Evolutionary conservation across 176 grass and related monocot genomes (phyloP), one percentile per base, ranked within the genome.

Genomic region (Oryza glumipatula): DNA sequence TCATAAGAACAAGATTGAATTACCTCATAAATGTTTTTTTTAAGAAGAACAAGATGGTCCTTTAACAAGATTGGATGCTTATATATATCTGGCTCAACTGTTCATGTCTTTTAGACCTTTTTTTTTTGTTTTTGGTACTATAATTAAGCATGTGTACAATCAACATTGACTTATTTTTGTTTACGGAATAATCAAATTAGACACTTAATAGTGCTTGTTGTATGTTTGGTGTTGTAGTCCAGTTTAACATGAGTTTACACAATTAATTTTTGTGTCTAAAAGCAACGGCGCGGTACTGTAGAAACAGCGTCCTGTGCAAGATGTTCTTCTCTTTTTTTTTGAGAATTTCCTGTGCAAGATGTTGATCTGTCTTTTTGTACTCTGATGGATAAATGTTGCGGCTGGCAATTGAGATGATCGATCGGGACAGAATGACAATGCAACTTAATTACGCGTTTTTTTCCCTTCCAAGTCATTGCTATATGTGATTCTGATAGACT

Each of bases 371-470:
- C 21, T 61, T 66, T 86, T 72, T 86, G 65, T 81, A 72, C 14
- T 77, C 73, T 67, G 72, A 41, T 51, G 6, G 78, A 65, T 89
- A 72, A 86, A 77, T 48, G 78, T 58, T 77, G 78, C 73, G 6
- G 47, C 72, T 72, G 19, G 52, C 60, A 72, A 48, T 76, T 81
- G 33, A 85, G 65, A 33, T 65, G 22, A 26, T 10, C 67, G 83
- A 89, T 24, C 0, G 44, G 0, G 77, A 89, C 26, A 23, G 38
- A 54, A 80, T 81, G 65, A 26, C 45, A 65, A 81, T 76, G 58
- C n/a, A 63, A 23, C 56, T 71, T 47, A 65, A 71, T 65, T 32
- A 49, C 67, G 38, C 65, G 49, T 70, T 87, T 32, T 52, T 17
- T 64, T 23, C 19, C 7, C 16, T 7, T 10, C 79, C 19, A 23